Conservation (phyloP, 139 green algal genomes). For the Dunaliella sp. region DNA sequence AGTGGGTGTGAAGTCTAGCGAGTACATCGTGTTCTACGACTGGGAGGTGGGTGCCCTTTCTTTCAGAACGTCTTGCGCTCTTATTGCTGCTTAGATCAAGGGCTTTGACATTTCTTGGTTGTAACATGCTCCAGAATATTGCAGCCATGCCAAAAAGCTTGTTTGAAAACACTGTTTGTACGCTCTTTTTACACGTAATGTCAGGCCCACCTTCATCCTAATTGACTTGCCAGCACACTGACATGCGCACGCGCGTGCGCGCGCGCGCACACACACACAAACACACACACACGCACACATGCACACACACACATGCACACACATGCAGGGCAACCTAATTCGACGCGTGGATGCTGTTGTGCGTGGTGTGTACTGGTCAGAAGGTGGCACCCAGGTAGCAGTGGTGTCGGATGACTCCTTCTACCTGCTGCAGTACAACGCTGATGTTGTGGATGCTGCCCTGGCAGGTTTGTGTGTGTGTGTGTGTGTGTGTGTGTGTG, state of each 20-base stretch:
- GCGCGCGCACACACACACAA: neutral
- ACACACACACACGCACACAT: neutral
- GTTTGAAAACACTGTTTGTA: too few relatives aligned
- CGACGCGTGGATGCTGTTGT: constrained; percentile 89
- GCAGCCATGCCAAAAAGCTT: too few relatives aligned
- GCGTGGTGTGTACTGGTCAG: constrained; percentile 83
- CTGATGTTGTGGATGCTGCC: constrained; percentile 38
- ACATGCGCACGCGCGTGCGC: neutral
- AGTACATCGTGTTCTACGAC: constrained; percentile 98
- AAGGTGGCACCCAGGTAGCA: constrained; percentile 70
- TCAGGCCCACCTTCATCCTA: too few relatives aligned
- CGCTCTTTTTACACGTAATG: too few relatives aligned
- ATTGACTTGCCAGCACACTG: too few relatives aligned
- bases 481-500: neutral
- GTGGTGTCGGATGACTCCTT: constrained; percentile 18
- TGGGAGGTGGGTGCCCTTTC: constrained; percentile 61
- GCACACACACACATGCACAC: neutral
- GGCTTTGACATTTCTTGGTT: neutral
- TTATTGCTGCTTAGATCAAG: neutral
- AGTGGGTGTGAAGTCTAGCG: constrained; percentile 69
- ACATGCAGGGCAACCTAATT: constrained; percentile 59
- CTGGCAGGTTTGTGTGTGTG: constrained; percentile 6
- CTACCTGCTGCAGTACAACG: constrained; percentile 69
- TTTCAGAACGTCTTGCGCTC: too few relatives aligned
- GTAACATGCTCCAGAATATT: too few relatives aligned